Conservation (phyloP, 148 eudicot species). For the Amaranthus hypochondriacus region DNA sequence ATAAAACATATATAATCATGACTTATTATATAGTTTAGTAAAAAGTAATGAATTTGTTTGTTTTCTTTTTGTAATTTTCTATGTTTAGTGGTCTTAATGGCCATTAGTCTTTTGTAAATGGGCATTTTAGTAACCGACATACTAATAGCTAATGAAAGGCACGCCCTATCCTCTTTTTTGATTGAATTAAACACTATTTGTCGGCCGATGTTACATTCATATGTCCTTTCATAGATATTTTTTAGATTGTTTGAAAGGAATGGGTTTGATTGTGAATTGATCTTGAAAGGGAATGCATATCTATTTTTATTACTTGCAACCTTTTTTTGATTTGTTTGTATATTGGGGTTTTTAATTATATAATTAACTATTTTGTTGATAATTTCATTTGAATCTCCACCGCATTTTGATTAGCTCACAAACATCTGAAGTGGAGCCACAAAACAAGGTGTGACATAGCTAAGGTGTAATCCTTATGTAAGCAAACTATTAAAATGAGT, state of each 20-base stretch:
- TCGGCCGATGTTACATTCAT: constrained; percentile 15
- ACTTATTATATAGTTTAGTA: constrained; percentile 22
- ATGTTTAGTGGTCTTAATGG: constrained; percentile 13
- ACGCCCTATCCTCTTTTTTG: background rate
- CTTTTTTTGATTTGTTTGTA: no score
- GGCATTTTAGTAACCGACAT: constrained; percentile 26
- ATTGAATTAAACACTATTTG: constrained; percentile 3
- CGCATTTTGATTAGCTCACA: no score
- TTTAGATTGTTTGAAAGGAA: constrained; percentile 5
- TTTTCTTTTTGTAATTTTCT: background rate
- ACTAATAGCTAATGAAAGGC: constrained; percentile 11
- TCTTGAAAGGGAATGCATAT: background rate
- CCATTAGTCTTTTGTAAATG: constrained; percentile 1
- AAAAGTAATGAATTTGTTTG: constrained; percentile 11
- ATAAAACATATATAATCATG: constrained; percentile 21
- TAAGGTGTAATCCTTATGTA: no score
- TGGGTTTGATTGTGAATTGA: background rate
- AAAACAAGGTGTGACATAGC: no score
- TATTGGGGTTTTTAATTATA: no score
- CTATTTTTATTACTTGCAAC: no score
- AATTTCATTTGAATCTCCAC: no score
- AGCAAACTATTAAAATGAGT: no score
- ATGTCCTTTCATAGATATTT: constrained; percentile 9
- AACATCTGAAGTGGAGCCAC: no score
- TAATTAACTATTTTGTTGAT: no score